A percentile compares a stretch with the other conserved stretches of the same genome.
phyloP scores from a whole-genome alignment of 129 eudicot species.

The Calendula officinalis region DNA sequence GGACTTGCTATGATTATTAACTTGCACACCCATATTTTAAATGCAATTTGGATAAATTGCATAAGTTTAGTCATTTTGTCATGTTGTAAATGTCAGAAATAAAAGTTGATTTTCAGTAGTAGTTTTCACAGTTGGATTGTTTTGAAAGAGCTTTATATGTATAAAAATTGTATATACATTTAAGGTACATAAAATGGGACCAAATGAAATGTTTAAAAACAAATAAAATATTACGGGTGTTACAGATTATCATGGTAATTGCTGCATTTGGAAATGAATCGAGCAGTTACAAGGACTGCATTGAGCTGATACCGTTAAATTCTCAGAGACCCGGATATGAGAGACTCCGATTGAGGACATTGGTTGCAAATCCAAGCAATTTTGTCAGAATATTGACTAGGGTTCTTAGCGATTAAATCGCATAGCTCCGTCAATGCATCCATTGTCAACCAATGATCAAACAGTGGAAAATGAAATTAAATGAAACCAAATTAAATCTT shows the following conservation, averaged over 20 bases:
- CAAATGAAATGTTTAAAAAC: too few species aligned
- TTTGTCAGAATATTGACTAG: conserved; percentile 62
- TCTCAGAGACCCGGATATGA: conserved; percentile 56
- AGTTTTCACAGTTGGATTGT: too few species aligned
- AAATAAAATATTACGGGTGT: conserved; percentile 35
- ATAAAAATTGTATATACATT: too few species aligned
- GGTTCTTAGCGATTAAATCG: conserved; percentile 75
- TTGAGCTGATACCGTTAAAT: conserved; percentile 84
- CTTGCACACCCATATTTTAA: too few species aligned
- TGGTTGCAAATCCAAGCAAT: conserved; percentile 79
- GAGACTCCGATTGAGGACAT: conserved; percentile 66
- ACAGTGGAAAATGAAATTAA: neutral
- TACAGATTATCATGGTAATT: conserved; percentile 44
- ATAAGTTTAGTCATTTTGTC: too few species aligned
- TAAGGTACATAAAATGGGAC: too few species aligned
- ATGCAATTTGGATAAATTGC: too few species aligned
- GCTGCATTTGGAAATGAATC: conserved; percentile 70
- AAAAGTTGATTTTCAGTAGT: too few species aligned
- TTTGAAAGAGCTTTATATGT: too few species aligned
- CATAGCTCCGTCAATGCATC: conserved; percentile 85
- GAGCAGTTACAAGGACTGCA: conserved; percentile 61
- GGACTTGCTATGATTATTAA: too few species aligned
- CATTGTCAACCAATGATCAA: conserved; percentile 39
- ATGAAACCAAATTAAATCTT: conserved; percentile 15
- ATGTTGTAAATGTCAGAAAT: too few species aligned